Evolutionary conservation across 225 moss, liverwort and hornwort species (phyloP).

Genomic region (Rhytidiadelphus loreus): DNA sequence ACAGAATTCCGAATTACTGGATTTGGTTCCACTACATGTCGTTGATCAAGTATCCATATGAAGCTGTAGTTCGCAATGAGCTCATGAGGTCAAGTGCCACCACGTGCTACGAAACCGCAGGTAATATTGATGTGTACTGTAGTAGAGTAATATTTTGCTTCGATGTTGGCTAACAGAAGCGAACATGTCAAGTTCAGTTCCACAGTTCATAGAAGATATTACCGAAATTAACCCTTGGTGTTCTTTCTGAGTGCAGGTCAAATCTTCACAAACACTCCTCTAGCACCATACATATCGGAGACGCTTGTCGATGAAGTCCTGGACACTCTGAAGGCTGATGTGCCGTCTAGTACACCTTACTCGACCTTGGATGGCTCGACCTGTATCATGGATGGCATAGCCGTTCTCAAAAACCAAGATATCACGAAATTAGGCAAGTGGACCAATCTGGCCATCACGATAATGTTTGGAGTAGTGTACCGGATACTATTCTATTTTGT

Average conservation of each 20-base stretch:
- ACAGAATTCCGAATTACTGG: conserved; percentile 85
- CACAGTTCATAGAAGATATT: neutral
- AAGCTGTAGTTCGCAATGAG: conserved; percentile 72
- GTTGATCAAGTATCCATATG: conserved; percentile 79
- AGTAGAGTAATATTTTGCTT: neutral
- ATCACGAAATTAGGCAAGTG: conserved; percentile 75
- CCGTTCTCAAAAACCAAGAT: conserved; percentile 47
- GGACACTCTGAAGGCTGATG: conserved; percentile 22
- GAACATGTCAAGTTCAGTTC: neutral
- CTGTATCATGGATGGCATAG: conserved; percentile 65
- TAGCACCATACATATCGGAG: conserved; percentile 26
- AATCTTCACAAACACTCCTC: conserved; percentile 38
- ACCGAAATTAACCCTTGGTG: neutral
- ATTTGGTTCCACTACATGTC: conserved; percentile 94
- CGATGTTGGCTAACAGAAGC: neutral
- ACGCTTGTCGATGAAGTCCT: conserved; percentile 26
- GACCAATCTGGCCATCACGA: conserved; percentile 52
- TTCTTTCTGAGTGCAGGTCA: conserved; percentile 10
- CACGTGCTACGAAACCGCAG: conserved; percentile 65
- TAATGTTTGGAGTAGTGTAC: conserved; percentile 67
- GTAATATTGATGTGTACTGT: neutral
- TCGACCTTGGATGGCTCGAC: conserved; percentile 38
- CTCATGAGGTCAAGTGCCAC: conserved; percentile 40
- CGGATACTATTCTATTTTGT: conserved; percentile 68
- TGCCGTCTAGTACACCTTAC: conserved; percentile 33